phyloP scores from a whole-genome alignment of 768 basidiomycete genomes.

The Dacryopinax primogenitus region DNA sequence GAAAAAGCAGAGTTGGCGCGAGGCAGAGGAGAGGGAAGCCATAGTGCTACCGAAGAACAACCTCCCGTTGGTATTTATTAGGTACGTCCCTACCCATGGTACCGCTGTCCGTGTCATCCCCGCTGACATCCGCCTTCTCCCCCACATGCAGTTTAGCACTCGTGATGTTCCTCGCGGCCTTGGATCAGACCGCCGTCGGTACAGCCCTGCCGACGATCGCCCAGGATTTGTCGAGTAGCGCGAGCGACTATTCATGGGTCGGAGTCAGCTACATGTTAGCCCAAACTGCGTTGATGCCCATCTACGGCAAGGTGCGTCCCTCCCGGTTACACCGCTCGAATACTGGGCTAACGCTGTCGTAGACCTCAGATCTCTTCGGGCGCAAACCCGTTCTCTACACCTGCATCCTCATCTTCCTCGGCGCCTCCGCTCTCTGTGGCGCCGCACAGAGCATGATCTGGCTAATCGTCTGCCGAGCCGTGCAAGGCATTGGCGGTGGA shows the following conservation, averaged over 20 bases:
- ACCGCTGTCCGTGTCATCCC: neutral
- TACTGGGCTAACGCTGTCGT: neutral
- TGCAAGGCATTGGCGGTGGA: constrained; percentile 20
- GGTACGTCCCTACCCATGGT: neutral
- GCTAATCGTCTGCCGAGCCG: constrained; percentile 17
- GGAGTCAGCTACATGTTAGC: constrained; percentile 25
- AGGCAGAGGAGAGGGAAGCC: constrained; percentile 3
- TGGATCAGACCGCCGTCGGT: constrained; percentile 29
- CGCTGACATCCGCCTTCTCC: neutral
- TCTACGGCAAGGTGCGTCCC: neutral
- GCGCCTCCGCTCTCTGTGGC: constrained; percentile 17
- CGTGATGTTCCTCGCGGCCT: constrained; percentile 28
- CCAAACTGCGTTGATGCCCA: neutral
- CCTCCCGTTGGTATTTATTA: neutral
- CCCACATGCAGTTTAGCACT: constrained; percentile 1
- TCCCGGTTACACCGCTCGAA: neutral
- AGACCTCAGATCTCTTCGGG: constrained; percentile 13
- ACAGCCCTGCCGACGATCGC: constrained; percentile 49
- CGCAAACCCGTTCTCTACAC: constrained; percentile 14
- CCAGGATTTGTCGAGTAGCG: constrained; percentile 41
- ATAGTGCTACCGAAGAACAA: neutral
- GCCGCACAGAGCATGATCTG: constrained; percentile 19
- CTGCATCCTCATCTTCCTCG: constrained; percentile 16
- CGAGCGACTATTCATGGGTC: constrained; percentile 57
- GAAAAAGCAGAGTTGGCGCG: constrained; percentile 1